phyloP scores from a whole-genome alignment of 768 basidiomycete genomes.

The Podaxis sp. region DNA sequence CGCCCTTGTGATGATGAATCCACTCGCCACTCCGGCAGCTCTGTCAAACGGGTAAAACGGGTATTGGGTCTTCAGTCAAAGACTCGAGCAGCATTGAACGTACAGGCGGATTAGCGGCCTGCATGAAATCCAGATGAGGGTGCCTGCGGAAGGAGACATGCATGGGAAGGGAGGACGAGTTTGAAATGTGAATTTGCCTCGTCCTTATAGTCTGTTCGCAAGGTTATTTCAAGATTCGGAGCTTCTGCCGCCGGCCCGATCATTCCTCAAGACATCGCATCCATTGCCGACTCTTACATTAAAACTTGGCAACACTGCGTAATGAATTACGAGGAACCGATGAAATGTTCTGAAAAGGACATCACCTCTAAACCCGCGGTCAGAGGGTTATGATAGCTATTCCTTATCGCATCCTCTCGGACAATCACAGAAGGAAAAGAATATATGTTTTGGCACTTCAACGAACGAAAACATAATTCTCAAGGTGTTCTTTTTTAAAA shows the following conservation, averaged over 20 bases:
- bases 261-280: background rate
- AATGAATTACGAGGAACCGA: too few species aligned
- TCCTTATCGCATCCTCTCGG: too few species aligned
- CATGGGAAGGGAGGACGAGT: too few species aligned
- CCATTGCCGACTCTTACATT: background rate
- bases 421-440: too few species aligned
- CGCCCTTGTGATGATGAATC: constrained; percentile 54
- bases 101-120: constrained; percentile 59
- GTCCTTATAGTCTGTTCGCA: background rate
- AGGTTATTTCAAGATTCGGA: background rate
- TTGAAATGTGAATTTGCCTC: background rate
- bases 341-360: too few species aligned
- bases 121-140: constrained; percentile 59
- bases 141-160: constrained; percentile 25
- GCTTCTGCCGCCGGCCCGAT: background rate
- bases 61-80: background rate
- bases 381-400: too few species aligned
- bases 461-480: too few species aligned
- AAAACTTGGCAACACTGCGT: too few species aligned
- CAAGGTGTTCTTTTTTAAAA: too few species aligned
- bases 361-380: too few species aligned
- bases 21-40: constrained; percentile 47
- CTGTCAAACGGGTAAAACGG: constrained; percentile 25
- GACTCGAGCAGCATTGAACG: constrained; percentile 18
- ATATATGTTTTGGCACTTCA: too few species aligned